Conservation (phyloP, 2,329 filamentous ascomycete genomes). For the Fusarium tanahbumbuense region DNA sequence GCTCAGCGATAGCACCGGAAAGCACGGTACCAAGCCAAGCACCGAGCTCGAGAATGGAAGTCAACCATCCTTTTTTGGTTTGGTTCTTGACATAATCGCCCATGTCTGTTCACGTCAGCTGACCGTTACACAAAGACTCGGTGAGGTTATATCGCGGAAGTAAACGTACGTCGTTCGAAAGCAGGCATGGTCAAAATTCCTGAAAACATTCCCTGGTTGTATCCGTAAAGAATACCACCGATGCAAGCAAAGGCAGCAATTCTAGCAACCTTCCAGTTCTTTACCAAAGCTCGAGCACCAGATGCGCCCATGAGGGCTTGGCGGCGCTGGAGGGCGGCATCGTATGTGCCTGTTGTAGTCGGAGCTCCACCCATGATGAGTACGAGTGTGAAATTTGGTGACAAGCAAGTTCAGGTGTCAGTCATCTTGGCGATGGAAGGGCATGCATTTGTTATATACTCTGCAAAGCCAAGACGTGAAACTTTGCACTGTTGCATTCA, state of each 20-base stretch:
- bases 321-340: constrained; percentile 64
- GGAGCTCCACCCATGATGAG: constrained; percentile 24
- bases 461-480: constrained; percentile 10
- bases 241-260: constrained; percentile 72
- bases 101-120: constrained; percentile 59
- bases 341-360: constrained; percentile 51
- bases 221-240: constrained; percentile 73
- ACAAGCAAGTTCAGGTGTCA: not conserved
- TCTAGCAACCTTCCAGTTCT: constrained; percentile 70
- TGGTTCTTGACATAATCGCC: constrained; percentile 63
- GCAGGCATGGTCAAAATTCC: constrained; percentile 71
- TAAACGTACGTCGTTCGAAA: constrained; percentile 63
- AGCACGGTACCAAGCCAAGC: constrained; percentile 80
- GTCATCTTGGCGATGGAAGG: not conserved
- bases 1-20: constrained; percentile 78
- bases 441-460: constrained; percentile 14
- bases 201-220: constrained; percentile 74
- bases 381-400: not conserved
- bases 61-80: constrained; percentile 69
- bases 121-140: not conserved
- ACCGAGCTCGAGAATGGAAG: constrained; percentile 78
- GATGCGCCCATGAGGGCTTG: constrained; percentile 65
- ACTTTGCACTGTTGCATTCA: constrained; percentile 1
- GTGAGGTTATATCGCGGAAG: rapidly evolving
- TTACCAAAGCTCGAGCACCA: constrained; percentile 64